phyloP scores from a whole-genome alignment of 352 stramenopile genomes.

The Phytopythium mirpurense region DNA sequence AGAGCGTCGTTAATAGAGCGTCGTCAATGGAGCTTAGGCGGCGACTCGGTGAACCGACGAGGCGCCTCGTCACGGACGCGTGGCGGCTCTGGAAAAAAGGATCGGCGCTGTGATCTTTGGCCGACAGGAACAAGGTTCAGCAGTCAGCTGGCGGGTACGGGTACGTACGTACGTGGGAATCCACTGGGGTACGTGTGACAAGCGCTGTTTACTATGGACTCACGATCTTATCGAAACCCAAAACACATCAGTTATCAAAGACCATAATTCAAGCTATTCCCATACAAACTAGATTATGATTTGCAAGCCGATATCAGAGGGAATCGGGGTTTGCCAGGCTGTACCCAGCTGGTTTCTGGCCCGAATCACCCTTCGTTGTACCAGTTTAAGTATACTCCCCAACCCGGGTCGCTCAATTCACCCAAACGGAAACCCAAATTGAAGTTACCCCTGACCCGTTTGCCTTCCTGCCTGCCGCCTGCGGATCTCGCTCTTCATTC shows the following conservation, averaged over 20 bases:
- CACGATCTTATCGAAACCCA: neutral
- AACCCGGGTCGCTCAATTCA: neutral
- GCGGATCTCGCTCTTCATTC: conserved; percentile 1
- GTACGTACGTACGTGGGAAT: too few species aligned
- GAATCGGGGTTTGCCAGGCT: neutral
- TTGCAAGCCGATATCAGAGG: neutral
- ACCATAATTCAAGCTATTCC: neutral
- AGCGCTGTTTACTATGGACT: too few species aligned
- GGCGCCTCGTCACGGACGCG: neutral
- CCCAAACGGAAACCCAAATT: conserved; percentile 2
- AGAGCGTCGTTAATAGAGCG: too few species aligned
- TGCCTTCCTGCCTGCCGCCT: neutral
- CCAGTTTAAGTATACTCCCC: neutral
- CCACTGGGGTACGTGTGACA: neutral
- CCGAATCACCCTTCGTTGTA: neutral
- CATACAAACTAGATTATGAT: neutral
- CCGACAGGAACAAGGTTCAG: too few species aligned
- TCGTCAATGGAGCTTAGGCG: neutral
- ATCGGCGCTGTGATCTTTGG: too few species aligned
- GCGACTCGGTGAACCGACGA: neutral
- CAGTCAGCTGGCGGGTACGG: too few species aligned
- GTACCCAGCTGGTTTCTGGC: neutral
- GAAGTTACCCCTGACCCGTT: neutral
- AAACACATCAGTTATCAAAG: neutral
- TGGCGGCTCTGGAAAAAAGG: too few species aligned